Conservation (phyloP, 768 basidiomycete genomes). For the Punctularia strigosozonata region DNA sequence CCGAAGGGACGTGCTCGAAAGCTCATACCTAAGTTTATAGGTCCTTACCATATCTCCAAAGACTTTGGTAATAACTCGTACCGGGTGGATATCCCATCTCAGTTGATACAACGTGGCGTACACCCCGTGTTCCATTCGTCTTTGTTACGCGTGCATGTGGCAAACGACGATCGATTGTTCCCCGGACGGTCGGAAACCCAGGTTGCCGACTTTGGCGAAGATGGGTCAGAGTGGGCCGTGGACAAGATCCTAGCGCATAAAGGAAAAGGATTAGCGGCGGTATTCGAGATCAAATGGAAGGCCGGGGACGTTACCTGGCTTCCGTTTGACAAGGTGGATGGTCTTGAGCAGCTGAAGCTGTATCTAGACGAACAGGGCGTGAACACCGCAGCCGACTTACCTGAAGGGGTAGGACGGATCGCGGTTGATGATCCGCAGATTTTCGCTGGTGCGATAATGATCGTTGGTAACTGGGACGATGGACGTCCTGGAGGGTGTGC, state of each 20-base stretch:
- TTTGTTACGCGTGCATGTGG: constrained; percentile 9
- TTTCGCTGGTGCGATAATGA: neutral
- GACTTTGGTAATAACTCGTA: constrained; percentile 11
- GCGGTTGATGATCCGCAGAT: neutral
- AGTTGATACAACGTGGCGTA: constrained; percentile 9
- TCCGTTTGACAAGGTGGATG: constrained; percentile 12
- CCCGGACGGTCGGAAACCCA: constrained; percentile 11
- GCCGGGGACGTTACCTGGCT: constrained; percentile 22
- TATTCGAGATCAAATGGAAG: constrained; percentile 17
- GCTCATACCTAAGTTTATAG: constrained; percentile 17
- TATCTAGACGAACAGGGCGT: constrained; percentile 21
- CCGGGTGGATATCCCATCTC: constrained; percentile 10
- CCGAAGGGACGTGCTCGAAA: constrained; percentile 13
- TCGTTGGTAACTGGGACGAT: no score
- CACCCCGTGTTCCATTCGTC: constrained; percentile 14
- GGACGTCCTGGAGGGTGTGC: no score
- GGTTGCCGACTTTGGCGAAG: constrained; percentile 5
- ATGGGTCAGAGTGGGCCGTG: constrained; percentile 13
- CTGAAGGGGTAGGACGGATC: neutral
- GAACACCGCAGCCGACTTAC: constrained; percentile 2
- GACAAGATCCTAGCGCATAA: constrained; percentile 13
- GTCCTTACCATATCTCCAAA: constrained; percentile 13
- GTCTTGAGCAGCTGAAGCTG: constrained; percentile 10
- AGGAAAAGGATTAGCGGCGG: constrained; percentile 10
- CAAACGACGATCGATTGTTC: constrained; percentile 13